These are phyloP conservation scores for Castanospermum australe DNA, from an alignment of 306 rosid genomes.

Conservation along the genomic window DNA sequence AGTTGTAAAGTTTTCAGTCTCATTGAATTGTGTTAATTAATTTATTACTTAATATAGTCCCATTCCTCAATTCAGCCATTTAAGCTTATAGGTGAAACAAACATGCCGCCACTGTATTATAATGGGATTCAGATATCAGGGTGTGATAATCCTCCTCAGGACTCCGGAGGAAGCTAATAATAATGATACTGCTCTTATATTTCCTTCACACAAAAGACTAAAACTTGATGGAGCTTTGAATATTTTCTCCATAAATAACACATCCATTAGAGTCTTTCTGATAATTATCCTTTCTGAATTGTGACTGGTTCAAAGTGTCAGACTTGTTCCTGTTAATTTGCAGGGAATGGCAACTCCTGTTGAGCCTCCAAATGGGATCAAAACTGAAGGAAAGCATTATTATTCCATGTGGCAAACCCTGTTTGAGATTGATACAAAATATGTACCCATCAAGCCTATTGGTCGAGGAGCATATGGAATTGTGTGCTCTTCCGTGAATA, in stretches of 20 bases:
- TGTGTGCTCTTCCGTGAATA: conserved; percentile 85
- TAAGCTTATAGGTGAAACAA: neutral
- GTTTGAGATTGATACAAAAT: conserved; percentile 88
- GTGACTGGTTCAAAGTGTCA: neutral
- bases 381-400: conserved; percentile 73
- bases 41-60: neutral
- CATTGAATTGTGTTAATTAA: neutral
- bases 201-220: neutral
- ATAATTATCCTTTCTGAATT: neutral
- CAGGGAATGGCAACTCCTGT: conserved; percentile 91
- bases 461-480: conserved; percentile 94
- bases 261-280: neutral
- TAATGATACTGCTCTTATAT: neutral
- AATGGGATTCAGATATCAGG: neutral
- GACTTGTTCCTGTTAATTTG: neutral
- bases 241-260: neutral
- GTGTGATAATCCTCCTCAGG: neutral
- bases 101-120: neutral
- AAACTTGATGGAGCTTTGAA: neutral
- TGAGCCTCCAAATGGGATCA: conserved; percentile 88
- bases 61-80: neutral
- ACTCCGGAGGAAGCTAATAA: neutral
- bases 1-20: neutral
- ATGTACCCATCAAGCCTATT: conserved; percentile 88
- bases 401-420: conserved; percentile 90